phyloP scores from a whole-genome alignment of 2,329 filamentous ascomycete genomes.

The Hymenoscyphus salicellus region DNA sequence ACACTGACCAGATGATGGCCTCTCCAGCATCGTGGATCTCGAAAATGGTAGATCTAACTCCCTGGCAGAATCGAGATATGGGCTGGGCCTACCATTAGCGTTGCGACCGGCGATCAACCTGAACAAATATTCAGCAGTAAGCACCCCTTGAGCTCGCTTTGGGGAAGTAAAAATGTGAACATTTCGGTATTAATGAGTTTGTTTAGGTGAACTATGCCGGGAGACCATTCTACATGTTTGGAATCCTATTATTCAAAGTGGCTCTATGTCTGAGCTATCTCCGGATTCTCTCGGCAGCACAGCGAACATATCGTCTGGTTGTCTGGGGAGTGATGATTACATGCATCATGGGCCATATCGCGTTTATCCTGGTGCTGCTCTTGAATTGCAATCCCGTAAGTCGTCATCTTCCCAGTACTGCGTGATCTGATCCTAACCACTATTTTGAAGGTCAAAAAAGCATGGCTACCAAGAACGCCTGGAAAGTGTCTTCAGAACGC shows the following conservation, averaged over 20 bases:
- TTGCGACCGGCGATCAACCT: neutral
- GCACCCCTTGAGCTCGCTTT: neutral
- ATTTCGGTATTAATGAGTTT: neutral
- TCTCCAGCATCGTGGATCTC: neutral
- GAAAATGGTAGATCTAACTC: neutral
- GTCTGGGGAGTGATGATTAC: neutral
- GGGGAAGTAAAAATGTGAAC: neutral
- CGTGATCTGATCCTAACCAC: too few species aligned
- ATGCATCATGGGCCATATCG: neutral
- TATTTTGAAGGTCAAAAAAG: constrained; percentile 26
- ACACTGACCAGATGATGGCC: neutral
- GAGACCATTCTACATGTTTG: constrained; percentile 17
- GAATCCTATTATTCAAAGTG: constrained; percentile 16
- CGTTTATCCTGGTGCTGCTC: neutral
- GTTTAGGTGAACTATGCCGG: constrained; percentile 16
- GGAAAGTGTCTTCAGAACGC: constrained; percentile 38
- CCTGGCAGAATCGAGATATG: constrained; percentile 6
- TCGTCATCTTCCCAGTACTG: neutral
- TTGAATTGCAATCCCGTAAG: neutral
- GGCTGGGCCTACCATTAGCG: neutral
- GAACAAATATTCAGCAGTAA: constrained; percentile 4
- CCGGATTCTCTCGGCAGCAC: constrained; percentile 15
- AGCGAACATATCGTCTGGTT: neutral
- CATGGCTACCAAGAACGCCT: constrained; percentile 33
- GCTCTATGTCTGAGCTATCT: constrained; percentile 18